These are phyloP conservation scores for Waltergamsia citrina DNA, from an alignment of 2,329 filamentous ascomycete species.

Conservation along the genomic window DNA sequence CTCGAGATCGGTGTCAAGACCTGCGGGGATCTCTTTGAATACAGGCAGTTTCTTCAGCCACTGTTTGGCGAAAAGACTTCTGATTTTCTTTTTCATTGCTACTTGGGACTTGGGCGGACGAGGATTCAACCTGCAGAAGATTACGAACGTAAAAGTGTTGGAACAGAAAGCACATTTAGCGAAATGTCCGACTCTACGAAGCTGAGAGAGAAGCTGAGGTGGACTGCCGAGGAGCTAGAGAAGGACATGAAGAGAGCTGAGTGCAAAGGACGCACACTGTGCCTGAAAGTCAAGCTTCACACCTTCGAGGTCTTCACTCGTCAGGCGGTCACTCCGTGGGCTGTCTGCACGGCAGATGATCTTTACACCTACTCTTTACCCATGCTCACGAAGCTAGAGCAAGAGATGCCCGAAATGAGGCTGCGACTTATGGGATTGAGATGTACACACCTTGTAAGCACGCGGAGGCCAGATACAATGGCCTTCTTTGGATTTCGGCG, in stretches of 20 bases:
- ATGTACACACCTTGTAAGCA: slow-evolving; percentile 79
- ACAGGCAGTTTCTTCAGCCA: slow-evolving; percentile 62
- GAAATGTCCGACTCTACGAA: slow-evolving; percentile 63
- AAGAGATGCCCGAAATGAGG: slow-evolving; percentile 71
- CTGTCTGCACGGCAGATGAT: slow-evolving; percentile 67
- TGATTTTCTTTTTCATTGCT: slow-evolving; percentile 74
- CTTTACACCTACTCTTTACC: slow-evolving; percentile 74
- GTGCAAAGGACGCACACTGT: slow-evolving; percentile 84
- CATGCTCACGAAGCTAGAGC: slow-evolving; percentile 75
- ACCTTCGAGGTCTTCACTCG: slow-evolving; percentile 87
- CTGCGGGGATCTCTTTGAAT: slow-evolving; percentile 76
- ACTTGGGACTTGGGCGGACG: slow-evolving; percentile 80
- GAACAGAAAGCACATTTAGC: slow-evolving; percentile 84
- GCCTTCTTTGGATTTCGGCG: slow-evolving; percentile 66
- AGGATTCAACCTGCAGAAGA: slow-evolving; percentile 79
- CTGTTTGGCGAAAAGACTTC: slow-evolving; percentile 91
- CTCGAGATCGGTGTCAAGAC: slow-evolving; percentile 79
- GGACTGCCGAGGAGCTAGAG: slow-evolving; percentile 76
- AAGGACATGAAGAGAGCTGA: slow-evolving; percentile 71
- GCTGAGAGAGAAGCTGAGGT: slow-evolving; percentile 68
- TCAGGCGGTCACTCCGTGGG: slow-evolving; percentile 65
- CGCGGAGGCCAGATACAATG: slow-evolving; percentile 68
- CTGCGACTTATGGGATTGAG: slow-evolving; percentile 81
- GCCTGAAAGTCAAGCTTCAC: slow-evolving; percentile 87
- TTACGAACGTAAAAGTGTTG: slow-evolving; percentile 86